Evolutionary conservation across 352 stramenopile genomes (phyloP).

Genomic region (Pythium aphanidermatum): DNA sequence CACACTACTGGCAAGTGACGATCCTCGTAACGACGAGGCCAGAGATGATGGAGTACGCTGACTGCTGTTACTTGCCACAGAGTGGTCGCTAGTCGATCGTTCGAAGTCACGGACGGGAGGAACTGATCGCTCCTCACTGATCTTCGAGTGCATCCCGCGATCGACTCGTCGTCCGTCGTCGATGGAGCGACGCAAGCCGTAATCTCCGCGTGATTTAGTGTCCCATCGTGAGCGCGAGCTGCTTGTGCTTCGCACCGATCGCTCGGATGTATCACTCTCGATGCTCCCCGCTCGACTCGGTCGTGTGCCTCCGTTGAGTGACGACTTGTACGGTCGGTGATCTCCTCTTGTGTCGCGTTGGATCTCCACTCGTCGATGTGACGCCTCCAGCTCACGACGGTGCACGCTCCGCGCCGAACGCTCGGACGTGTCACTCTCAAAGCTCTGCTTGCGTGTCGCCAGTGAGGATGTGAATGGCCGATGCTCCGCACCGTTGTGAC

Average conservation of each 20-base stretch:
- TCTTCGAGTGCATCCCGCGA: slow-evolving; percentile 2
- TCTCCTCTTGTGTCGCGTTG: slow-evolving; percentile 7
- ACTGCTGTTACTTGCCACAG: neutral
- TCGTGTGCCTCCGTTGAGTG: neutral
- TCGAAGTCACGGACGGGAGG: slow-evolving; percentile 5
- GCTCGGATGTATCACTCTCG: slow-evolving; percentile 19
- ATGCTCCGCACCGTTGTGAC: neutral
- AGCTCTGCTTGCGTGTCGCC: neutral
- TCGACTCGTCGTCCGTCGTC: slow-evolving; percentile 8
- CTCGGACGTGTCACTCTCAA: neutral
- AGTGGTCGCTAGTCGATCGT: slow-evolving; percentile 16
- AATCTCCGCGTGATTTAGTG: slow-evolving; percentile 3
- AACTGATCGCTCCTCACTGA: slow-evolving; percentile 3
- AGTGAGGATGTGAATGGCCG: neutral
- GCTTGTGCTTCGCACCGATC: slow-evolving; percentile 12
- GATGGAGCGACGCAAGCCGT: slow-evolving; percentile 8
- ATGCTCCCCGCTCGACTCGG: slow-evolving; percentile 14
- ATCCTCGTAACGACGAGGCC: slow-evolving; percentile 2
- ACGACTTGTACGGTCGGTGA: slow-evolving; percentile 7
- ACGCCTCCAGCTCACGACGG: slow-evolving; percentile 6
- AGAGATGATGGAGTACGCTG: slow-evolving; percentile 1
- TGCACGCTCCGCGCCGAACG: neutral
- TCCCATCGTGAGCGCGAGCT: slow-evolving; percentile 13
- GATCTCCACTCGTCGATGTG: slow-evolving; percentile 21
- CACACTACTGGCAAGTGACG: slow-evolving; percentile 11